Evolutionary conservation across 1,284 basidiomycete genomes (phyloP), one percentile per base, ranked within the genome.

Genomic region (Somion occarium): DNA sequence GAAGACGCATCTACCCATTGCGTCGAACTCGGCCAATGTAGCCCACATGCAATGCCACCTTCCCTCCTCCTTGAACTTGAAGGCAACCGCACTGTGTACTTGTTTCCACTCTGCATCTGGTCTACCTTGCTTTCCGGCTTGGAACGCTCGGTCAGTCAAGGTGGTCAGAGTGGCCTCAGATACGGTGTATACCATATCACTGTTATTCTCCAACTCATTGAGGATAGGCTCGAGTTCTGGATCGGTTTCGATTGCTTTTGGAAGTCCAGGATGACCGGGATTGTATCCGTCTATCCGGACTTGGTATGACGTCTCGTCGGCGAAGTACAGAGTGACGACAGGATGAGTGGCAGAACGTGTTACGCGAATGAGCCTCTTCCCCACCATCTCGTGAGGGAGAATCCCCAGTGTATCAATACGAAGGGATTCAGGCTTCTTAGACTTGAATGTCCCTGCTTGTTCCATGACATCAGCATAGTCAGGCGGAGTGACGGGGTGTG

Each of bases 31-130:
- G 19, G 73, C 70, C 55, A 80, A 70, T 25, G 72, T 75, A 22
- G 80, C 82, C 80, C 79, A 84, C 30, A 83, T 71, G 63, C 80
- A 83, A 53, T 82, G 79, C 82, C 82, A 85, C 30, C 63, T 67
- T 26, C 58, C 62, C 26, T 65, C 63, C 59, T 74, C 71, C 41
- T 63, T 61, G 52, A 76, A 78, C 55, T 75, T 74, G 61, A 79
- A 65, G 23, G 73, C 76, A 5, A 79, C 61, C 1, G 68, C 78
- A 18, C 70, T 69, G 60, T 85, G 82, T 48, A 73, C 71, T 64
- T 84, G 80, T 55, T 79, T 73, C 82, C 82, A 84, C 45, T 62
- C 61, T 46, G 56, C 58, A 51, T 66, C 63, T 18, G 38, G 53
- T 46, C 64, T 61, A 23, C 63, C 66, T 13, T 44, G 53, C 48